Percentiles rank a stretch among this genome's conserved stretches.
These are phyloP conservation scores for Pichia nanzhaoensis DNA, from an alignment of 805 yeast species.

Conservation along the genomic window DNA sequence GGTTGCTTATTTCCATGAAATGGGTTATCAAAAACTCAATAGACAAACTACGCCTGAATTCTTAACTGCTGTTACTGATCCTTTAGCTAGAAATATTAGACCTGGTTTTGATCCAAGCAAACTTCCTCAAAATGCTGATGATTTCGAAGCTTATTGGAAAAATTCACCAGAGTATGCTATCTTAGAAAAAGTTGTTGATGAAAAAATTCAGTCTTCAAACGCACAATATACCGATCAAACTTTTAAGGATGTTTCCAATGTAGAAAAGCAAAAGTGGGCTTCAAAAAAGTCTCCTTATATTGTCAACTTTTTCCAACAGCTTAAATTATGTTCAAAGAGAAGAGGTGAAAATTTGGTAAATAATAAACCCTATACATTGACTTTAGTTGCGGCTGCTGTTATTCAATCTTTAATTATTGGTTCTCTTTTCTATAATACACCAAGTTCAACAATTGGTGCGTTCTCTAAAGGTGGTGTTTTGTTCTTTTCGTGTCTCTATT, in stretches of 20 bases:
- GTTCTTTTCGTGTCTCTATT: conserved; percentile 54
- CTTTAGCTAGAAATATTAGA: conserved; percentile 45
- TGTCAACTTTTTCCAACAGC: conserved; percentile 43
- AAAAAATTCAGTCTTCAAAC: conserved; percentile 28
- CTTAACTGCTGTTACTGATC: conserved; percentile 62
- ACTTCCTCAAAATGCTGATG: conserved; percentile 50
- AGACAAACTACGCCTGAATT: conserved; percentile 67
- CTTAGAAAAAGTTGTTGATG: conserved; percentile 31
- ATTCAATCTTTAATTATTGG: conserved; percentile 56
- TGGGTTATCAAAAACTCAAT: conserved; percentile 57
- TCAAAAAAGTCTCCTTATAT: conserved; percentile 32
- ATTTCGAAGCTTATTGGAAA: conserved; percentile 56
- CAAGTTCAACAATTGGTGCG: conserved; percentile 45
- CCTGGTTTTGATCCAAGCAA: conserved; percentile 38
- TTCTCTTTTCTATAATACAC: conserved; percentile 49
- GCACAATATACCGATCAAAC: conserved; percentile 29
- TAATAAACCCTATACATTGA: conserved; percentile 48
- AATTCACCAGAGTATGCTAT: conserved; percentile 46
- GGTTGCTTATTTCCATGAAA: conserved; percentile 44
- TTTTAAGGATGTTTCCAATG: conserved; percentile 24
- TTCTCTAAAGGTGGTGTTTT: conserved; percentile 59
- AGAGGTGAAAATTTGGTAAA: conserved; percentile 48
- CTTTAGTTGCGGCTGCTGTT: conserved; percentile 43
- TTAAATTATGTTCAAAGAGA: conserved; percentile 45
- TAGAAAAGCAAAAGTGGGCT: conserved; percentile 35